Conservation (phyloP, 805 yeast species). For the Saccharomycopsis sp. region DNA sequence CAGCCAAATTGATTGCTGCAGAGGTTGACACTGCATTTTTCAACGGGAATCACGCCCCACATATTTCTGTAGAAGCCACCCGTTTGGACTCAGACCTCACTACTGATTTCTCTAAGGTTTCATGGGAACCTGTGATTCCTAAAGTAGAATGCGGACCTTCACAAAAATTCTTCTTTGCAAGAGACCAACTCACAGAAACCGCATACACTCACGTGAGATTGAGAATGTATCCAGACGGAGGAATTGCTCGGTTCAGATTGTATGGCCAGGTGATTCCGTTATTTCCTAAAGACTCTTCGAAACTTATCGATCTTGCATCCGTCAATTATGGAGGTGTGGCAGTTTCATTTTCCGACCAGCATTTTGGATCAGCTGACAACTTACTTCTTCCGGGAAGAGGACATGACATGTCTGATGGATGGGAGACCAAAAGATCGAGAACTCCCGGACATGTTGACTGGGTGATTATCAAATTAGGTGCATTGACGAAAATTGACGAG, state of each 20-base stretch:
- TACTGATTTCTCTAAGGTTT: constrained; percentile 28
- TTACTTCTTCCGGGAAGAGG: constrained; percentile 91
- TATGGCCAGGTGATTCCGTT: constrained; percentile 82
- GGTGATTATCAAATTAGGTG: constrained; percentile 80
- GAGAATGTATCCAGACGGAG: constrained; percentile 97
- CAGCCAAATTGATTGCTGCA: constrained; percentile 72
- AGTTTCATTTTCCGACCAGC: constrained; percentile 79
- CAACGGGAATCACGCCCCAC: constrained; percentile 94
- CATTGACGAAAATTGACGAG: constrained; percentile 41
- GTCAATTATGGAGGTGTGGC: constrained; percentile 88
- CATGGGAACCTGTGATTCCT: constrained; percentile 69
- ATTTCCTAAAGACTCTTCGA: constrained; percentile 40
- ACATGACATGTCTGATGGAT: constrained; percentile 93
- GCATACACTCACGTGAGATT: constrained; percentile 75
- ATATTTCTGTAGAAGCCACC: constrained; percentile 65
- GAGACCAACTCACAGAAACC: constrained; percentile 49
- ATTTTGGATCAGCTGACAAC: constrained; percentile 89
- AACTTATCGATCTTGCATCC: constrained; percentile 66
- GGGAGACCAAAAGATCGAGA: constrained; percentile 95
- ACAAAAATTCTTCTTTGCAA: constrained; percentile 74
- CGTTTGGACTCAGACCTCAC: constrained; percentile 31
- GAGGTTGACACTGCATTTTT: constrained; percentile 93
- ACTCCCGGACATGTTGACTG: constrained; percentile 82
- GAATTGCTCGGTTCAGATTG: constrained; percentile 88
- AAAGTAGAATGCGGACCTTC: constrained; percentile 83